Base-by-base conservation (phyloP, 371 early-diverging fungal species). In the Sporodiniella umbellata region DNA sequence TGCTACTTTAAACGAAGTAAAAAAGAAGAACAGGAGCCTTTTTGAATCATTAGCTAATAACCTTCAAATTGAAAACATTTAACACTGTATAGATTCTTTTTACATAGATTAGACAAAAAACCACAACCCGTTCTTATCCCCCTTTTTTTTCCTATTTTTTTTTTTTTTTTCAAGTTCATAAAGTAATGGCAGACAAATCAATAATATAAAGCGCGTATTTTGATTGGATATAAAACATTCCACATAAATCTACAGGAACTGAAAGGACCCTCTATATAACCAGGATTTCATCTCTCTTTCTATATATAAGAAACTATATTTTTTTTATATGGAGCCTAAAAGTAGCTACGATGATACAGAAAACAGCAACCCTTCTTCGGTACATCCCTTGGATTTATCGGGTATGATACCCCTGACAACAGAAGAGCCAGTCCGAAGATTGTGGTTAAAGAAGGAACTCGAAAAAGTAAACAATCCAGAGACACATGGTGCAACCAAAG, bases 391-490 rank as follows among this genome's bases (percentile, higher is more conserved):
- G 21, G 15, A 40, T 18, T 40, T 21, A 40, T 15, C 18, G 8
- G 40, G 21, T 5, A 10, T 22, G 15, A 53, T 64, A 18, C 65
- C 65, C 11, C 31, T 65, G 5, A 54, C 65, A 14, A 65, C 65
- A n/a, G 65, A 65, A 42, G 65, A 65, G n/a, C 65, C 65, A 25
- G 48, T 65, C 3, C 49, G 61, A 21, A 40, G 62, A 8, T 37
- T 44, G 7, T 61, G 61, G 54, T 35, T 65, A 33, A 49, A 44
- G 8, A 45, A 38, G 28, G 62, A 61, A 15, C 42, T 65, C 4
- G 42, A 54, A 17, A 50, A 60, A 8, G 28, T 64, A 1, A 56
- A 64, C 24, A 26, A n/a, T n/a, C n/a, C n/a, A n/a, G n/a, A n/a
- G n/a, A n/a, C n/a, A n/a, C n/a, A n/a, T n/a, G n/a, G n/a, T n/a